Percentiles rank a stretch among this genome's conserved stretches.
Conservation (phyloP, 306 rosid genomes). For the Malus sylvestris region DNA sequence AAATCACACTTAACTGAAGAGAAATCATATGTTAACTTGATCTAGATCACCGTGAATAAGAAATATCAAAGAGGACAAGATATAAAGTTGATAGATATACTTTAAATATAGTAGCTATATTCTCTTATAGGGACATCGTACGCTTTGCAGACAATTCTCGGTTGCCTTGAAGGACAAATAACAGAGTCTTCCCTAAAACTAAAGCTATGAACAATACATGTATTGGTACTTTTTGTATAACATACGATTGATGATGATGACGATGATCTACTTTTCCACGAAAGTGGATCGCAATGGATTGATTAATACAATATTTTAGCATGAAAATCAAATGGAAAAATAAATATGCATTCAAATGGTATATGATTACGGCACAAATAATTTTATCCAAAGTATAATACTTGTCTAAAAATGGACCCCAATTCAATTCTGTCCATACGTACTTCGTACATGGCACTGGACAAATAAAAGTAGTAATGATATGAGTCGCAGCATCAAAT, state of each 20-base stretch:
- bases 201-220: not conserved
- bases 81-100: not conserved
- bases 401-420: slow-evolving; percentile 13
- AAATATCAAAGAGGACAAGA: not conserved
- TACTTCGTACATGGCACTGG: not conserved
- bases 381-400: slow-evolving; percentile 11
- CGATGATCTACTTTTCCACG: slow-evolving; percentile 22
- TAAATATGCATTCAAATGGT: not conserved
- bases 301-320: not conserved
- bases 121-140: not conserved
- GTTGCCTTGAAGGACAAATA: not conserved
- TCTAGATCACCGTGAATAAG: not conserved
- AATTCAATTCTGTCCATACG: not conserved
- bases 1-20: not conserved
- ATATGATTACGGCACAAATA: not conserved
- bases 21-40: not conserved
- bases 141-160: not conserved
- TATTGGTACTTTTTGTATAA: slow-evolving; percentile 20
- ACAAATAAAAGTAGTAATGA: not conserved
- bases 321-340: not conserved
- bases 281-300: slow-evolving; percentile 19
- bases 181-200: not conserved
- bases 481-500: not conserved
- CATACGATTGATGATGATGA: not conserved
- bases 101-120: not conserved